Evolutionary conservation across 2,329 filamentous ascomycete genomes (phyloP).

Genomic region (Aspergillus spinulosporus): DNA sequence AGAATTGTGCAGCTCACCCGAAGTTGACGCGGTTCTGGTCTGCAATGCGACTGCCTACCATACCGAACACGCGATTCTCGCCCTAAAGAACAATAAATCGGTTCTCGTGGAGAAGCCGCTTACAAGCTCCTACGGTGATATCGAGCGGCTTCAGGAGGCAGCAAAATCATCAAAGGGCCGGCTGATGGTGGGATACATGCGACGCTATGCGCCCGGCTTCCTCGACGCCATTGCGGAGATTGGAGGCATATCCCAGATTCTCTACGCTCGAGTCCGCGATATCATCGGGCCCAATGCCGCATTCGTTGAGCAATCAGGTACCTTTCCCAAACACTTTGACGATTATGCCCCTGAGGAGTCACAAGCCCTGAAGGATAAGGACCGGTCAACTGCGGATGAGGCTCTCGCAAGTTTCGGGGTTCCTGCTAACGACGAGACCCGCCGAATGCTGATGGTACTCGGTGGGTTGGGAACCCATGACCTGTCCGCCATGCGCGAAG

Average conservation of each 20-base stretch:
- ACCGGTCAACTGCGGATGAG: neutral
- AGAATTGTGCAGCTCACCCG: constrained; percentile 45
- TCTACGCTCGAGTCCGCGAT: constrained; percentile 54
- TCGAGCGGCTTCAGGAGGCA: constrained; percentile 45
- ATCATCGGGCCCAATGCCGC: constrained; percentile 54
- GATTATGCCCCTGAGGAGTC: constrained; percentile 38
- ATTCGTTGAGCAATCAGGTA: constrained; percentile 35
- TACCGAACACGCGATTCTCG: constrained; percentile 49
- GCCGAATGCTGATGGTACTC: constrained; percentile 32
- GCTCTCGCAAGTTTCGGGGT: constrained; percentile 33
- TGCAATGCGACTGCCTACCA: constrained; percentile 54
- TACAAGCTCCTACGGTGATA: constrained; percentile 34
- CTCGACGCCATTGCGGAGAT: constrained; percentile 55
- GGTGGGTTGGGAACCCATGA: constrained; percentile 55
- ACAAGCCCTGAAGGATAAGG: constrained; percentile 16
- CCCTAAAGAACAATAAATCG: constrained; percentile 54
- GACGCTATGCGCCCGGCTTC: constrained; percentile 58
- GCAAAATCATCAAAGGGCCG: constrained; percentile 31
- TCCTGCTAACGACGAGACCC: constrained; percentile 27
- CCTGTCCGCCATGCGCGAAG: constrained; percentile 55
- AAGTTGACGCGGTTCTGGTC: constrained; percentile 55
- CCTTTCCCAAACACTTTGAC: constrained; percentile 39
- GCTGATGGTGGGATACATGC: constrained; percentile 62
- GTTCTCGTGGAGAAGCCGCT: constrained; percentile 60
- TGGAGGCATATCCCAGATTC: constrained; percentile 49